phyloP scores from a whole-genome alignment of 169 alveolate genomes.

The Plasmodium billcollinsi region DNA sequence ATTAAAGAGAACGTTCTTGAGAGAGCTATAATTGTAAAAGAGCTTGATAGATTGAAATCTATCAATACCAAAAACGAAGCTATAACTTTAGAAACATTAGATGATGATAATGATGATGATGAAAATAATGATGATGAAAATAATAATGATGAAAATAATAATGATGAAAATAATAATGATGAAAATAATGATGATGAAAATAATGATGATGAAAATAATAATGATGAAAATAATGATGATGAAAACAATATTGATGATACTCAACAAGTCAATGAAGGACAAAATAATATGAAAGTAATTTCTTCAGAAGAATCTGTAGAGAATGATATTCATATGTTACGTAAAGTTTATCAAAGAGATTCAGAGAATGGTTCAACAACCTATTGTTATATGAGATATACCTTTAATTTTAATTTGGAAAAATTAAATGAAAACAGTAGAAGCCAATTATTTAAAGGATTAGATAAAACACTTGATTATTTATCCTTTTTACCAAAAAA shows the following conservation, averaged over 20 bases:
- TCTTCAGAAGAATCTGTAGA: constrained; percentile 72
- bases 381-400: constrained; percentile 65
- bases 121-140: constrained; percentile 8
- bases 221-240: too few relatives aligned
- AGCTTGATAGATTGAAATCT: constrained; percentile 33
- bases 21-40: constrained; percentile 59
- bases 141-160: neutral
- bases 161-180: neutral
- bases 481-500: constrained; percentile 59
- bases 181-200: neutral
- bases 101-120: constrained; percentile 15
- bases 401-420: constrained; percentile 68
- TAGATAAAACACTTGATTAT: constrained; percentile 48
- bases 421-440: constrained; percentile 59
- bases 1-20: constrained; percentile 64
- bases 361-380: constrained; percentile 32
- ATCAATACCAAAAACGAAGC: neutral
- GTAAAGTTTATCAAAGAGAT: constrained; percentile 60
- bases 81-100: constrained; percentile 15
- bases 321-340: constrained; percentile 73
- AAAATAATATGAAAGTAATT: constrained; percentile 45
- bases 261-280: neutral
- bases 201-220: neutral
- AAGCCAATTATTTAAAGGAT: constrained; percentile 67
- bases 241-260: neutral